Evolutionary conservation across 805 yeast genomes (phyloP).

Genomic region (Wickerhamomyces chaumierensis): DNA sequence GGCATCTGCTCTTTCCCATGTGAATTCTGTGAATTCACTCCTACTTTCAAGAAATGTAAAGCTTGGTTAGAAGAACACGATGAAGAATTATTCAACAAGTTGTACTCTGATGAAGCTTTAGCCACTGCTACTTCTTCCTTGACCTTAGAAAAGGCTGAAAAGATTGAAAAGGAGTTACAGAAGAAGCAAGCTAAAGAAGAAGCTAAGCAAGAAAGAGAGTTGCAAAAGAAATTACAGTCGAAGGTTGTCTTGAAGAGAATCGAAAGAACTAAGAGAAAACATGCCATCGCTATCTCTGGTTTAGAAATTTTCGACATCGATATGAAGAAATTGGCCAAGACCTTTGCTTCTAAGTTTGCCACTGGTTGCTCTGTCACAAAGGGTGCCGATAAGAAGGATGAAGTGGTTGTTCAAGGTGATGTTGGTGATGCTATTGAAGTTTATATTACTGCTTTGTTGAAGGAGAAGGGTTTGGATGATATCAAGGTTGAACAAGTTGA

Average conservation of each 20-base stretch:
- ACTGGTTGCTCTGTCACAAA: slow-evolving; percentile 92
- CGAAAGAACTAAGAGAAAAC: slow-evolving; percentile 83
- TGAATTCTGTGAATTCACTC: slow-evolving; percentile 88
- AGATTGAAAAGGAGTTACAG: slow-evolving; percentile 69
- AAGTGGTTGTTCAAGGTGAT: slow-evolving; percentile 88
- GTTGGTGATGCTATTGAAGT: slow-evolving; percentile 84
- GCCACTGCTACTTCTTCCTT: slow-evolving; percentile 49
- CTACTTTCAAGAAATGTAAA: slow-evolving; percentile 69
- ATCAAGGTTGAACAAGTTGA: slow-evolving; percentile 85
- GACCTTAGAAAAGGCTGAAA: slow-evolving; percentile 68
- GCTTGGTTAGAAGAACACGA: slow-evolving; percentile 63
- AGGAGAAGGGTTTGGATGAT: slow-evolving; percentile 72
- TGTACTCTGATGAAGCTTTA: slow-evolving; percentile 52
- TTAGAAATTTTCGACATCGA: slow-evolving; percentile 83
- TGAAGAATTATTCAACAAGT: slow-evolving; percentile 39
- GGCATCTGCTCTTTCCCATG: slow-evolving; percentile 79
- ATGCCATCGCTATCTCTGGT: slow-evolving; percentile 77
- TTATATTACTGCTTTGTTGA: slow-evolving; percentile 55
- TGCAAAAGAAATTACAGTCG: slow-evolving; percentile 66
- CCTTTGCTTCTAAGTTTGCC: slow-evolving; percentile 89
- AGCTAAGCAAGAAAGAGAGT: slow-evolving; percentile 73
- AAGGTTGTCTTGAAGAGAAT: slow-evolving; percentile 78
- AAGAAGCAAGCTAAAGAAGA: slow-evolving; percentile 83
- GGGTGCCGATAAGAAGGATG: slow-evolving; percentile 85
- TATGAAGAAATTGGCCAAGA: slow-evolving; percentile 82